Percentiles rank a stretch among this genome's conserved stretches.
phyloP scores from a whole-genome alignment of 1,139 yeast genomes.

The Taphrina wiesneri region DNA sequence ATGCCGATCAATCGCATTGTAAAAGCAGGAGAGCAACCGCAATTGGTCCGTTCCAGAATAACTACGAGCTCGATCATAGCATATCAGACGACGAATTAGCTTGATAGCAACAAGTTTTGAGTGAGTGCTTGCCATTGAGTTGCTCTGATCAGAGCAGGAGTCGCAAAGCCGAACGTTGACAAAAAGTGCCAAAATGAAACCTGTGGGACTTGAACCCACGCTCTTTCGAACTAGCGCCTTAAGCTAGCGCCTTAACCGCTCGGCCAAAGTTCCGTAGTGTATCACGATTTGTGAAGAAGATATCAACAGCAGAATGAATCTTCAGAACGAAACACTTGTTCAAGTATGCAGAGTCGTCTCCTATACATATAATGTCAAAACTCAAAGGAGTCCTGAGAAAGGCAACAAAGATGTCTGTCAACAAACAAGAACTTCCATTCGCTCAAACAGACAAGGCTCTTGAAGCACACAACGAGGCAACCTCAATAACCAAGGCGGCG shows the following conservation, averaged over 20 bases:
- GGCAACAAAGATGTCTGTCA: neutral
- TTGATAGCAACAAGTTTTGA: too few relatives aligned
- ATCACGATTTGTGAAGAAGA: too few relatives aligned
- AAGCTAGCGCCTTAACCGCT: slow-evolving; percentile 32
- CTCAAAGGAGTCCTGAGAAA: too few relatives aligned
- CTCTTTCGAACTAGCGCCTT: slow-evolving; percentile 32
- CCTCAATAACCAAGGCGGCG: neutral
- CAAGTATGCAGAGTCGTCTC: too few relatives aligned
- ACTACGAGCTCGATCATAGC: too few relatives aligned
- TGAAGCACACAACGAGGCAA: neutral
- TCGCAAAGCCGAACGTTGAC: neutral
- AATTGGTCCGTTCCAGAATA: too few relatives aligned
- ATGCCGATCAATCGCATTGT: too few relatives aligned
- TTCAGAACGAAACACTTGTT: neutral
- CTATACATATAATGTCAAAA: too few relatives aligned
- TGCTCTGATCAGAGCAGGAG: too few relatives aligned
- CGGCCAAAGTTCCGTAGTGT: slow-evolving; percentile 32
- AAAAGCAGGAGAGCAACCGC: too few relatives aligned
- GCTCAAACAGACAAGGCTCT: neutral
- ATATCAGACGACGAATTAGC: too few relatives aligned
- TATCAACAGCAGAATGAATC: neutral
- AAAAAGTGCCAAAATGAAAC: slow-evolving; percentile 6
- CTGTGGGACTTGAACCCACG: slow-evolving; percentile 33
- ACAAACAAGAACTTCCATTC: neutral
- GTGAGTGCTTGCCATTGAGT: too few relatives aligned